These are phyloP conservation scores for Colletotrichum cuscutae DNA, from an alignment of 2,329 filamentous ascomycete species.

Conservation along the genomic window DNA sequence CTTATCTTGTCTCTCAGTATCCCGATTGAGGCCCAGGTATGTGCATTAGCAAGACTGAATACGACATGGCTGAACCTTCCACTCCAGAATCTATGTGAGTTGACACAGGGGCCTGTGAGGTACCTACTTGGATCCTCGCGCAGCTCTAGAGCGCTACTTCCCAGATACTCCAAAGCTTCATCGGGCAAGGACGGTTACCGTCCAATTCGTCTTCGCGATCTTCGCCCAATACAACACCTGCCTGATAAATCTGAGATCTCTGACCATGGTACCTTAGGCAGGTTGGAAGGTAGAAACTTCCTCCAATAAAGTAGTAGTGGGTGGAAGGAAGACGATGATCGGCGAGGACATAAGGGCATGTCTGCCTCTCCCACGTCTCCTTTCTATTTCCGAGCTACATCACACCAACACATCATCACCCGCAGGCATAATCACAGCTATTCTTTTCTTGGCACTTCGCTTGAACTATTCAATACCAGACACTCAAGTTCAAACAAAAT, in stretches of 20 bases:
- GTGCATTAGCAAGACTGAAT: not conserved
- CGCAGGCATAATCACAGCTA: not conserved
- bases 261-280: not conserved
- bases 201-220: not conserved
- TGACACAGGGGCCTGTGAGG: not conserved
- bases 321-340: not conserved
- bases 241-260: not conserved
- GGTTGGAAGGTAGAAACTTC: not conserved
- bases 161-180: not conserved
- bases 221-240: not conserved
- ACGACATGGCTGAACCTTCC: not conserved
- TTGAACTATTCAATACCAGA: not conserved
- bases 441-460: not conserved
- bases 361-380: not conserved
- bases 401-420: not conserved
- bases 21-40: not conserved
- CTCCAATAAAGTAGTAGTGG: not conserved
- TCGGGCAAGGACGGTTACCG: not conserved
- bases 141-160: not conserved
- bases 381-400: not conserved
- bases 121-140: not conserved
- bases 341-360: not conserved
- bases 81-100: not conserved
- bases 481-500: not conserved
- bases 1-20: not conserved